phyloP scores from a whole-genome alignment of 2,329 filamentous ascomycete species.

The Colletotrichum sp. region DNA sequence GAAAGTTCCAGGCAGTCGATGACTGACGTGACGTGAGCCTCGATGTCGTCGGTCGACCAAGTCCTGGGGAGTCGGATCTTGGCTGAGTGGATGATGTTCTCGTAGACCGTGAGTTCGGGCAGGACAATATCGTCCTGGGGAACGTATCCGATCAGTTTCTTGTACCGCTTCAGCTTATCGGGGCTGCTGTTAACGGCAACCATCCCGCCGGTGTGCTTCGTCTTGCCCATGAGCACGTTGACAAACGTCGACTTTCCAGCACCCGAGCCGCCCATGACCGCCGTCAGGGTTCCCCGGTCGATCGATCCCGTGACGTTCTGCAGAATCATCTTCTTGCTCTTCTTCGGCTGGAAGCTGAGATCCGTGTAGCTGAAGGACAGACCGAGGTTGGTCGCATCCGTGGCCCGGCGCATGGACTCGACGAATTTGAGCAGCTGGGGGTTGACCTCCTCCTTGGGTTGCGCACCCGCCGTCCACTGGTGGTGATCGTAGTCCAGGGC shows the following conservation, averaged over 20 bases:
- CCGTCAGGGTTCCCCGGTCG: conserved; percentile 57
- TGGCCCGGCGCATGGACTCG: conserved; percentile 56
- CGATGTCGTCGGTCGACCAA: conserved; percentile 54
- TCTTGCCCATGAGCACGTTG: conserved; percentile 66
- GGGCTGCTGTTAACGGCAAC: conserved; percentile 59
- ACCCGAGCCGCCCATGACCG: conserved; percentile 65
- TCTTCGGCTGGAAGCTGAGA: conserved; percentile 52
- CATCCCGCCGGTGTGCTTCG: conserved; percentile 51
- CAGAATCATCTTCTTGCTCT: conserved; percentile 49
- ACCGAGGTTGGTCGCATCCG: conserved; percentile 55
- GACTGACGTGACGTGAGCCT: conserved; percentile 59
- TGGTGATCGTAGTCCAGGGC: conserved; percentile 33
- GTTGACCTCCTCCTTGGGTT: conserved; percentile 32
- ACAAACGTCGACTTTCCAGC: conserved; percentile 65
- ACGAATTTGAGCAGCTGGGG: conserved; percentile 54
- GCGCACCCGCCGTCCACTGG: conserved; percentile 24
- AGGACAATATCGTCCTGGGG: conserved; percentile 67
- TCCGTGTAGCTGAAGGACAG: conserved; percentile 58
- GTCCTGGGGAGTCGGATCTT: conserved; percentile 55
- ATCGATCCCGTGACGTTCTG: conserved; percentile 60
- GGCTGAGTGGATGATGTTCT: conserved; percentile 67
- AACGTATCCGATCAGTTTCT: conserved; percentile 66
- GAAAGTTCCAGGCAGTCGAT: conserved; percentile 58
- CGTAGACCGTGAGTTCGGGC: conserved; percentile 63
- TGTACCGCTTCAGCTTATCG: conserved; percentile 54